phyloP scores from a whole-genome alignment of 179 eudicot species.

The Amaranthus tricolor region DNA sequence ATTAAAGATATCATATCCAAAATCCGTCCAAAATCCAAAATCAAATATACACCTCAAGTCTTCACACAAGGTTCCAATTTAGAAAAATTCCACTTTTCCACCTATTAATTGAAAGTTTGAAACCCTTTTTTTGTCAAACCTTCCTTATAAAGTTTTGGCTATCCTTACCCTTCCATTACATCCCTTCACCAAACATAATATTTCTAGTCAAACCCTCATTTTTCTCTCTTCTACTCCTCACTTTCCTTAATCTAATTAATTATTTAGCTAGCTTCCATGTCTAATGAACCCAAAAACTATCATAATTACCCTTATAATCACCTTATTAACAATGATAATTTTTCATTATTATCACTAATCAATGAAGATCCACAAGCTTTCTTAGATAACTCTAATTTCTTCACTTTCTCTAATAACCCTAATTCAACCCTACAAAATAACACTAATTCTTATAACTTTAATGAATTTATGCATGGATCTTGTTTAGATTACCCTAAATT shows the following conservation, averaged over 20 bases:
- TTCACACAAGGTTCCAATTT: conserved; percentile 18
- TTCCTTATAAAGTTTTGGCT: conserved; percentile 34
- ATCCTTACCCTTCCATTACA: conserved; percentile 24
- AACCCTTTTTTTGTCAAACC: conserved; percentile 38
- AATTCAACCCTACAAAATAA: conserved; percentile 4
- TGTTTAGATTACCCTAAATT: conserved; percentile 38
- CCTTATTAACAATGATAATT: conserved; percentile 7
- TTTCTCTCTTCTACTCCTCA: neutral
- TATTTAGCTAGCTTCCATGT: conserved; percentile 16
- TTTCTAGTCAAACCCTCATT: conserved; percentile 19
- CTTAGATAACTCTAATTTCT: conserved; percentile 13
- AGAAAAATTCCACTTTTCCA: conserved; percentile 29
- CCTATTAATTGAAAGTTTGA: conserved; percentile 22
- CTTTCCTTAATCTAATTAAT: neutral
- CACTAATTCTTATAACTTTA: conserved; percentile 20
- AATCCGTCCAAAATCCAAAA: too few species aligned
- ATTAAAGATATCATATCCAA: too few species aligned
- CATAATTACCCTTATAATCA: neutral
- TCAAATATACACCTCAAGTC: too few species aligned
- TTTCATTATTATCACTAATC: neutral
- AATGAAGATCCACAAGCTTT: conserved; percentile 26
- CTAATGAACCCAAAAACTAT: conserved; percentile 21
- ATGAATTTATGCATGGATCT: conserved; percentile 51
- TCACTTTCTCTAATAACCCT: conserved; percentile 23
- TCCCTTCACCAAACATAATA: conserved; percentile 23